These are phyloP conservation scores for Epicoccum nigrum DNA, from an alignment of 2,329 filamentous ascomycete species.

Conservation along the genomic window DNA sequence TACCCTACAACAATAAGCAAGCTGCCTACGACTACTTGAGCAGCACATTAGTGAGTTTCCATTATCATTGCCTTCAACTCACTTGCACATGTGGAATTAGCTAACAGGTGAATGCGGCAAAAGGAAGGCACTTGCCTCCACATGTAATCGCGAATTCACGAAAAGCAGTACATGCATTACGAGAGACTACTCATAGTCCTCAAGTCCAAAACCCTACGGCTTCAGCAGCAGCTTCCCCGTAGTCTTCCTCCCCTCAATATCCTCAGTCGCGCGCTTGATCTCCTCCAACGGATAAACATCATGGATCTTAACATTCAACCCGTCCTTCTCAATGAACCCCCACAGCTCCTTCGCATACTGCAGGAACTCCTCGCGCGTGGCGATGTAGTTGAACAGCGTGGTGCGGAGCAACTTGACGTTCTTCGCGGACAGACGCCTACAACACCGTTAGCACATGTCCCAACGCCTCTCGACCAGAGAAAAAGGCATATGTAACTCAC, in stretches of 20 bases:
- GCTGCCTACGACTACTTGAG: too few relatives aligned
- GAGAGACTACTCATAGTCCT: not conserved
- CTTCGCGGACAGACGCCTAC: conserved; percentile 67
- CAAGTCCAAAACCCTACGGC: conserved; percentile 50
- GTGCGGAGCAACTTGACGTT: conserved; percentile 80
- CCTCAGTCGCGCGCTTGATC: conserved; percentile 70
- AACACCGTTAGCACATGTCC: not conserved
- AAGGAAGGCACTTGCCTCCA: too few relatives aligned
- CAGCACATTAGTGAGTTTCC: too few relatives aligned
- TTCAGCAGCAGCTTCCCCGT: conserved; percentile 82
- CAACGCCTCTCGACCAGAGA: not conserved
- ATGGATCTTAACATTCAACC: conserved; percentile 75
- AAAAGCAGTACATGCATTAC: not conserved
- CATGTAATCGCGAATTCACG: too few relatives aligned
- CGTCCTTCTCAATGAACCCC: conserved; percentile 69
- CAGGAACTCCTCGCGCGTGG: conserved; percentile 68
- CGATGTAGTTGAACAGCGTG: conserved; percentile 69
- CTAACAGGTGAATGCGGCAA: too few relatives aligned
- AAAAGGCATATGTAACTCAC: conserved; percentile 55
- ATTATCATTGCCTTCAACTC: too few relatives aligned
- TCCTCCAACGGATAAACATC: conserved; percentile 78
- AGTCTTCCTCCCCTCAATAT: conserved; percentile 82
- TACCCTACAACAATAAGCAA: too few relatives aligned
- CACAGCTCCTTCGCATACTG: conserved; percentile 75
- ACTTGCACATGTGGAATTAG: too few relatives aligned